Evolutionary conservation across 441 rosid genomes (phyloP).

Genomic region (Erodium texanum): DNA sequence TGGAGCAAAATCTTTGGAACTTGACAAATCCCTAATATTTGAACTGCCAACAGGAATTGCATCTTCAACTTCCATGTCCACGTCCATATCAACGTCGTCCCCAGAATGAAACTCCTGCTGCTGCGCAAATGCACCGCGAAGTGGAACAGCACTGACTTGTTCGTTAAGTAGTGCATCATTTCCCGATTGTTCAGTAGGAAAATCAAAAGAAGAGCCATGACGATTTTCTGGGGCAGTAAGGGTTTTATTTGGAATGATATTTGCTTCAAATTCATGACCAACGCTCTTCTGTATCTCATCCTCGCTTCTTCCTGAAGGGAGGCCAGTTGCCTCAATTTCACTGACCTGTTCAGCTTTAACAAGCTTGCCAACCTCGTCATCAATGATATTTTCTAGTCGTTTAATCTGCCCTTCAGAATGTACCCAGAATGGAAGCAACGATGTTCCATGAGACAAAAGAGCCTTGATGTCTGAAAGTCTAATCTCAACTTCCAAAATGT

Average conservation of each 20-base stretch:
- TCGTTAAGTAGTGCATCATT: constrained; percentile 24
- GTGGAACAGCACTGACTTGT: constrained; percentile 23
- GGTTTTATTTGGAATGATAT: constrained; percentile 22
- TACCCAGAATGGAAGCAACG: constrained; percentile 69
- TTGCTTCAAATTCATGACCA: constrained; percentile 30
- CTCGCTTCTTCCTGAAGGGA: constrained; percentile 24
- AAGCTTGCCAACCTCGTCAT: constrained; percentile 54
- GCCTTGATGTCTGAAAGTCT: constrained; percentile 76
- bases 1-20: constrained; percentile 20
- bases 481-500: constrained; percentile 58
- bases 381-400: constrained; percentile 50
- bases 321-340: constrained; percentile 32
- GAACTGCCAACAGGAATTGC: constrained; percentile 22
- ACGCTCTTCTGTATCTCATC: constrained; percentile 21
- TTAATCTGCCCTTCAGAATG: constrained; percentile 70
- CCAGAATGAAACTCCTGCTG: constrained; percentile 26
- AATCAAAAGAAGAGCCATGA: constrained; percentile 28
- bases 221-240: constrained; percentile 25
- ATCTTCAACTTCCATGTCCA: constrained; percentile 97
- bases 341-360: constrained; percentile 56
- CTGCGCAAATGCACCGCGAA: constrained; percentile 23
- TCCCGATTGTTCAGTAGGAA: constrained; percentile 28
- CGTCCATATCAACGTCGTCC: constrained; percentile 91
- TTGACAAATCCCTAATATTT: constrained; percentile 20
- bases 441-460: constrained; percentile 42